Percentiles rank a stretch among this genome's conserved stretches.
phyloP scores from a whole-genome alignment of 164 flowering plant genomes.

The Chloranthus sessilifolius region DNA sequence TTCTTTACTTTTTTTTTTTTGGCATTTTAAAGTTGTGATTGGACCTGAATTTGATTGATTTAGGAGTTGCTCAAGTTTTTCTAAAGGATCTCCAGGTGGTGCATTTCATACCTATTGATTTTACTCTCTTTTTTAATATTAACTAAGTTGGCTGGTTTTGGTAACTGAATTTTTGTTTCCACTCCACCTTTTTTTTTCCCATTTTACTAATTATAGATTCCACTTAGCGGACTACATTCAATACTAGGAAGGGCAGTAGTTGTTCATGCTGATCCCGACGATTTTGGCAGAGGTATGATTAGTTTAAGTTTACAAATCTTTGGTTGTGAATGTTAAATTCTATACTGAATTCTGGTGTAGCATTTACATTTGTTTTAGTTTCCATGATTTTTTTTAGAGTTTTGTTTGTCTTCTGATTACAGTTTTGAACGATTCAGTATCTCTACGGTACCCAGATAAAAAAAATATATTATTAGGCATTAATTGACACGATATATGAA shows the following conservation, averaged over 20 bases:
- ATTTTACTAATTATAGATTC: slow-evolving; percentile 44
- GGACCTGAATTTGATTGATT: slow-evolving; percentile 6
- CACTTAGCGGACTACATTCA: slow-evolving; percentile 68
- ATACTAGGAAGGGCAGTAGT: slow-evolving; percentile 92
- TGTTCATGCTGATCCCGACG: slow-evolving; percentile 94
- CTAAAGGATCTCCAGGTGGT: slow-evolving; percentile 55
- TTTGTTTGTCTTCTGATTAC: too few species aligned
- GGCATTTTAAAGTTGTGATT: neutral
- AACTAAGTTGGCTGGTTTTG: too few species aligned
- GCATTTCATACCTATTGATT: slow-evolving; percentile 4
- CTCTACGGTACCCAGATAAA: too few species aligned
- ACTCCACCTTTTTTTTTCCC: neutral
- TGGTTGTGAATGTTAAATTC: neutral
- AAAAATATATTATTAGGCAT: too few species aligned
- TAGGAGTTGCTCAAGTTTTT: slow-evolving; percentile 79
- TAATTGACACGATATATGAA: too few species aligned
- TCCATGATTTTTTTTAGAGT: too few species aligned
- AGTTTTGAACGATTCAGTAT: too few species aligned
- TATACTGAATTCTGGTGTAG: neutral
- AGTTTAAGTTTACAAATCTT: neutral
- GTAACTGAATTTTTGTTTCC: neutral
- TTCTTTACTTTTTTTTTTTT: slow-evolving; percentile 1
- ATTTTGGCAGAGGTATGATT: slow-evolving; percentile 75
- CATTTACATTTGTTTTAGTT: too few species aligned
- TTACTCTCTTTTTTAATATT: neutral